Base-by-base conservation (phyloP, 2,329 filamentous ascomycete genomes). In the Colletotrichum graminicola region DNA sequence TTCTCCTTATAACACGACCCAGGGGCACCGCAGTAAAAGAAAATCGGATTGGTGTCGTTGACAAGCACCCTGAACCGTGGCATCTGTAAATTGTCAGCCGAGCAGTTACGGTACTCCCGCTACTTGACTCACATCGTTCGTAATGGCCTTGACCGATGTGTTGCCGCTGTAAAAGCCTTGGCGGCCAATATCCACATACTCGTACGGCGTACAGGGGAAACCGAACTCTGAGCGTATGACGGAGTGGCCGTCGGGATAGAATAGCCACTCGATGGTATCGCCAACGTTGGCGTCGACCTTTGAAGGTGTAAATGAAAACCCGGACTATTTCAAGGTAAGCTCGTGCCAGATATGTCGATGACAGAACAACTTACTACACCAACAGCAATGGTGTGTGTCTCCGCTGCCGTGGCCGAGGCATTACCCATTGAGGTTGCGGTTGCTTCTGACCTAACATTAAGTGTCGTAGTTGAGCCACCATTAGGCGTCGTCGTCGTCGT, bases 1-100 rank as follows among this genome's bases (percentile, higher is more conserved):
- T 88, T 86, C 54, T 91, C 86, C 3, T 82, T 79, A 3, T 85
- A 84, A 76, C 93, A 95, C 2, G 91, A 93, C 0, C 84, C 86
- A 0, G 89, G 86, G 0, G 91, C 91, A 0, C 90, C 88, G 73
- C 91, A 94, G 78, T 93, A 94, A 79, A 88, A 92, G 78, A 91
- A 93, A 21, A 90, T 86, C 0, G 92, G 91, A 29, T 87, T 79
- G 0, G 89, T 91, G 73, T 90, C 83, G 75, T 92, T 92, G 67
- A 93, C 82, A 26, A 73, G 74, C 32, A 87, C 75, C 52, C 77
- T 75, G 68, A 78, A 88, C 47, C 76, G 80, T 26, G 85, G 85
- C 23, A 79, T 81, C 83, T 85, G 51, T 77, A 79, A 78, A 78
- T 83, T 18, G 77, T 82, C 23, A 81, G 82, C n/a, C n/a, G 6